Base-by-base conservation (phyloP, 495 filamentous ascomycete genomes). In the Podospora pseudopauciseta region DNA sequence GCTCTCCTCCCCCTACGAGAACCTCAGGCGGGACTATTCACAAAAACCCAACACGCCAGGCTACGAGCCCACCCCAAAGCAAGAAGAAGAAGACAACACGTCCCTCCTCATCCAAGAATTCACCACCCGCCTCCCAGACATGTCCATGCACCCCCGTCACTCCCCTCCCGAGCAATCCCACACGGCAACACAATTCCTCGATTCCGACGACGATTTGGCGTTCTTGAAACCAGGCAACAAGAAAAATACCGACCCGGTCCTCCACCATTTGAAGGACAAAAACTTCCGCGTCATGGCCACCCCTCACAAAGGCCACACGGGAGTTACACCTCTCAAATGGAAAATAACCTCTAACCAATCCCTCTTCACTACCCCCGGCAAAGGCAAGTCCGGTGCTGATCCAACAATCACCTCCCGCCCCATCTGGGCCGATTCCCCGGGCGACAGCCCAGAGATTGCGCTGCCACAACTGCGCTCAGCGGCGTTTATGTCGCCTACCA, bases 201-300 rank as follows among this genome's bases (percentile, higher is more conserved):
- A 58, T 7, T 58, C 55, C 16, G 55, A 58, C 7, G 55, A 58
- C n/a, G 55, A 58, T 11, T 11, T 58, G 5, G 55, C n/a, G 0
- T 58, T 58, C 13, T 26, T 58, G 5, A 58, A 58, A 13, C 39
- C 39, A 0, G 13, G 39, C 13, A 20, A 82, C 19, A 80, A 80
- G 70, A 73, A 81, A 68, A 82, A 81, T 26, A 28, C 20, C 20
- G 92, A 97, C 75, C 87, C 89, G 1, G 84, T 99, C 6, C 82
- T 99, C 13, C 95, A 99, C 76, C 90, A 90, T 67, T 83, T 98
- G 49, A 87, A 92, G 7, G 92, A 97, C 80, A 97, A 95, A 76
- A 97, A 90, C 57, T 99, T 96, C 78, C 91, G 96, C 32, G 80
- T 99, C 1, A 91, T 93, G 80, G 93, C 95, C 15, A 99, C 95